Percentiles rank a stretch among this genome's conserved stretches.
Evolutionary conservation across 768 basidiomycete species (phyloP).

Genomic region (Calocybe indica): DNA sequence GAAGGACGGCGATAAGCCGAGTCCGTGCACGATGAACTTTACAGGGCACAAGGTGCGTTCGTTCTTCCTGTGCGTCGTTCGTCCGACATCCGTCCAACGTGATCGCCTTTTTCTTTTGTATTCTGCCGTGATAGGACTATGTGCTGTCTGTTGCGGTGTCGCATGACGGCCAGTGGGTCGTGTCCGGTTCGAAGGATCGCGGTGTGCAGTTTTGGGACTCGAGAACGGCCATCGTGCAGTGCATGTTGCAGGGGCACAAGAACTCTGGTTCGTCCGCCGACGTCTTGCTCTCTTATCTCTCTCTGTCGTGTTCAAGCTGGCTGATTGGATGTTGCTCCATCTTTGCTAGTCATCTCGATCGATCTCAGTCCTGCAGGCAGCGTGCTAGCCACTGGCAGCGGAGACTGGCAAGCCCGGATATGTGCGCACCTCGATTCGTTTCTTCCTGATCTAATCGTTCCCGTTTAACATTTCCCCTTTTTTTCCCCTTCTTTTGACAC

Average conservation of each 20-base stretch:
- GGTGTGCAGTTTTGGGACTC: conserved; percentile 95
- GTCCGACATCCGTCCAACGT: conserved; percentile 30
- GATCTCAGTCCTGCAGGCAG: conserved; percentile 41
- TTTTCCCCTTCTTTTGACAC: too few relatives aligned
- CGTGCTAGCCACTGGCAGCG: conserved; percentile 45
- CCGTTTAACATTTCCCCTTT: too few relatives aligned
- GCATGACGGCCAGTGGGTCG: conserved; percentile 90
- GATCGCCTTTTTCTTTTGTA: not conserved
- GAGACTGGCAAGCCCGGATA: conserved; percentile 50
- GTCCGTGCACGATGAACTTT: conserved; percentile 73
- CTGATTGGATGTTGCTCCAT: conserved; percentile 11
- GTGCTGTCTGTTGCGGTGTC: conserved; percentile 62
- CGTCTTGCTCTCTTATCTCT: not conserved
- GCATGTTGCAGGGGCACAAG: conserved; percentile 80
- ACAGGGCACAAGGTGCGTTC: conserved; percentile 79
- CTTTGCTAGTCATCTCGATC: conserved; percentile 40
- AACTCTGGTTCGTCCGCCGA: conserved; percentile 37
- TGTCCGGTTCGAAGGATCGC: conserved; percentile 91
- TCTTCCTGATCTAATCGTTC: conserved; percentile 70
- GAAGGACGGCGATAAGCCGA: conserved; percentile 46
- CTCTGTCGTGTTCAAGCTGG: conserved; percentile 12
- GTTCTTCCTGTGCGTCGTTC: conserved; percentile 21
- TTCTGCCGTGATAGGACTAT: conserved; percentile 39
- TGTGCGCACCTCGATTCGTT: conserved; percentile 66
- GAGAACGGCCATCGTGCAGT: conserved; percentile 69